These are phyloP conservation scores for Penicillium sp. DNA, from an alignment of 2,329 filamentous ascomycete species.

Conservation along the genomic window DNA sequence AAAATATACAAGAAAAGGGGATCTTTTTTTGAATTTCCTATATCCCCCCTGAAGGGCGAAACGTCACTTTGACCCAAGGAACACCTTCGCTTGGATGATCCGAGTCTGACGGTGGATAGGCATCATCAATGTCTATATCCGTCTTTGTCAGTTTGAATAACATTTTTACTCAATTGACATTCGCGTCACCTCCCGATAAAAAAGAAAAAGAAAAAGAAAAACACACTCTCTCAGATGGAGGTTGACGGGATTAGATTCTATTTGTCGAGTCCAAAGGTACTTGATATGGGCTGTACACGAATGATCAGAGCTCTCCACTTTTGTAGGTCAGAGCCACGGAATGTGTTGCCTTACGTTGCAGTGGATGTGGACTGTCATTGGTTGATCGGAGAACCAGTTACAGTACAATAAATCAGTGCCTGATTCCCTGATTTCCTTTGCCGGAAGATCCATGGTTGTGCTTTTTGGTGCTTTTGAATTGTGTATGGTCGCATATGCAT, in stretches of 20 bases:
- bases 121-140: conserved; percentile 4
- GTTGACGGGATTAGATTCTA: conserved; percentile 1
- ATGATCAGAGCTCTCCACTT: conserved; percentile 20
- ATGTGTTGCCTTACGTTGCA: conserved; percentile 24
- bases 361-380: conserved; percentile 16
- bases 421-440: conserved; percentile 4
- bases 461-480: background rate
- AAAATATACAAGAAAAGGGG: background rate
- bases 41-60: conserved; percentile 3
- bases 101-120: conserved; percentile 2
- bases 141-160: background rate
- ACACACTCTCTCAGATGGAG: background rate
- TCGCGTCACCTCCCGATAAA: background rate
- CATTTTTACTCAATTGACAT: background rate
- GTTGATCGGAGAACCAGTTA: conserved; percentile 3
- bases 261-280: background rate
- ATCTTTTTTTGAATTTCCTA: background rate
- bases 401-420: conserved; percentile 2
- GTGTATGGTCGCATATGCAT: background rate
- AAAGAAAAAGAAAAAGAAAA: too few relatives aligned
- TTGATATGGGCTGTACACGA: conserved; percentile 9
- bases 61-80: conserved; percentile 9
- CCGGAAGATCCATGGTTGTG: conserved; percentile 2
- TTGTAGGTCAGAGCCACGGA: conserved; percentile 17
- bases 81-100: background rate